Evolutionary conservation across 2,329 filamentous ascomycete genomes (phyloP).

Genomic region (Aspergillus bombycis): DNA sequence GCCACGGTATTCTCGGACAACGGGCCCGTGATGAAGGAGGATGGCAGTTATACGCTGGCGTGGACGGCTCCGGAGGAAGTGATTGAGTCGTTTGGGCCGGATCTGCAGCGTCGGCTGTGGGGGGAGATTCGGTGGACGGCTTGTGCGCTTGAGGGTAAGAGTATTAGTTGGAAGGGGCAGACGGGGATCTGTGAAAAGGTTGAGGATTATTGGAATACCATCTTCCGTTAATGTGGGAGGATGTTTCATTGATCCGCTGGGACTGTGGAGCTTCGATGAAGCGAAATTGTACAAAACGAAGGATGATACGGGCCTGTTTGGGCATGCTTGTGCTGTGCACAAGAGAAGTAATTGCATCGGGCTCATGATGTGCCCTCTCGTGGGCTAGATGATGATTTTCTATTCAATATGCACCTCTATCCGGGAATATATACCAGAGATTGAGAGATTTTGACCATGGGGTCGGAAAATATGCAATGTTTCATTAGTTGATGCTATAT

Average conservation of each 20-base stretch:
- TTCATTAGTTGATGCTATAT: neutral
- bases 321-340: neutral
- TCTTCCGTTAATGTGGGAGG: conserved; percentile 25
- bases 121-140: conserved; percentile 41
- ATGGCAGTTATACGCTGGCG: conserved; percentile 36
- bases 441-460: neutral
- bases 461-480: neutral
- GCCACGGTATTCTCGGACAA: conserved; percentile 36
- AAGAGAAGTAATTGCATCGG: neutral
- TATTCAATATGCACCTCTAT: neutral
- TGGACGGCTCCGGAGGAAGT: conserved; percentile 35
- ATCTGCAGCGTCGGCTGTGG: conserved; percentile 43
- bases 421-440: neutral
- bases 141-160: conserved; percentile 39
- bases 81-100: conserved; percentile 34
- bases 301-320: neutral
- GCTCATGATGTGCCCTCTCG: neutral
- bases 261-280: neutral
- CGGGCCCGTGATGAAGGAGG: conserved; percentile 28
- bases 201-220: conserved; percentile 36
- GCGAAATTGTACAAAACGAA: neutral
- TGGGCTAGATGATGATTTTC: neutral
- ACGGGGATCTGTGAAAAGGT: conserved; percentile 36
- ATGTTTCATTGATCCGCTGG: neutral
- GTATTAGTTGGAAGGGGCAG: conserved; percentile 35